phyloP scores from a whole-genome alignment of 345 rosid species.

The Gynandropsis gynandra region DNA sequence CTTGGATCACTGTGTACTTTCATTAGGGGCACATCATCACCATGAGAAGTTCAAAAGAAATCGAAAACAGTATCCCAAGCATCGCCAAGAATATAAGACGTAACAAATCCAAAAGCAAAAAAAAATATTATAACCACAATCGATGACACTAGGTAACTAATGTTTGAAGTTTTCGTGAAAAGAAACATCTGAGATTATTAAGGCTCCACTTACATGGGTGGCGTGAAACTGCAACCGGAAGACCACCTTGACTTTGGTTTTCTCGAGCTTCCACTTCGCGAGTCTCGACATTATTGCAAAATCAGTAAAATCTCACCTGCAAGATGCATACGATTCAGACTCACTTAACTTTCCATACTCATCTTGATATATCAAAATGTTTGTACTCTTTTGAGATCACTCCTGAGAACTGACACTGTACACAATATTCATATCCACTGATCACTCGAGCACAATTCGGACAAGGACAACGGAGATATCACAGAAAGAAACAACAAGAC shows the following conservation, averaged over 20 bases:
- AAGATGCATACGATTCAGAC: constrained; percentile 18
- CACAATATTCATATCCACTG: not conserved
- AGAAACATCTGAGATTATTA: not conserved
- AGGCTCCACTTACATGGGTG: constrained; percentile 63
- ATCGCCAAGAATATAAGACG: not conserved
- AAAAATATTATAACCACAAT: not conserved
- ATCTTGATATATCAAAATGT: not conserved
- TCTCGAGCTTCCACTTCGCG: constrained; percentile 84
- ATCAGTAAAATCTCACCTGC: constrained; percentile 37
- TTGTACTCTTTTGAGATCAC: not conserved
- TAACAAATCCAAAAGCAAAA: not conserved
- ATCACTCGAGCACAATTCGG: not conserved
- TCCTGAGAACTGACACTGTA: not conserved
- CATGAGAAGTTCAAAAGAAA: no score
- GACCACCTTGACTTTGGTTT: constrained; percentile 90
- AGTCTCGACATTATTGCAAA: constrained; percentile 66
- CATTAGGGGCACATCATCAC: not conserved
- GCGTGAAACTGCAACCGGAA: constrained; percentile 95
- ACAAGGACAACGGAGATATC: not conserved
- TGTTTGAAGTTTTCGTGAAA: not conserved
- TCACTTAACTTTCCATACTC: constrained; percentile 3
- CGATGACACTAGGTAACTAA: not conserved
- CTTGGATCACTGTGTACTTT: constrained; percentile 11
- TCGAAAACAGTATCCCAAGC: no score
- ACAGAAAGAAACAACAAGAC: not conserved